phyloP scores from a whole-genome alignment of 257 asterid species.

The Salvia splendens region DNA sequence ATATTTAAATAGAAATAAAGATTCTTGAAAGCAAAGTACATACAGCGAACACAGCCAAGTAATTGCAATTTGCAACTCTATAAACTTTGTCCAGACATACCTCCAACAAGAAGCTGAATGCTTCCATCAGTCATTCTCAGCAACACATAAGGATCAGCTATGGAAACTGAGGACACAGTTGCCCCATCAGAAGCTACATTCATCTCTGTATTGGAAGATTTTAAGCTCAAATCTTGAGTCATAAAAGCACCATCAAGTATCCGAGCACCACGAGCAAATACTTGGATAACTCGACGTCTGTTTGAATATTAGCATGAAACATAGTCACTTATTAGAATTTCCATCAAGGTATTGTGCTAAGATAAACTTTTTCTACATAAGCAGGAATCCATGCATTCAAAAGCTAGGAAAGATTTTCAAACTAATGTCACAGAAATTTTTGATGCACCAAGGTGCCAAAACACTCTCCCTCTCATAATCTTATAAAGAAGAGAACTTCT shows the following conservation, averaged over 20 bases:
- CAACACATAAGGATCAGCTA: constrained; percentile 93
- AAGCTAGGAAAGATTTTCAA: not conserved
- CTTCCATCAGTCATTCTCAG: constrained; percentile 93
- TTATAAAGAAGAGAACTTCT: constrained; percentile 7
- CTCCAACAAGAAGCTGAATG: constrained; percentile 95
- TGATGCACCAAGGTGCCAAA: constrained; percentile 13
- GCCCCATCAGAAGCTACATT: constrained; percentile 67
- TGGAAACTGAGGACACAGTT: constrained; percentile 77
- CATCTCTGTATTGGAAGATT: constrained; percentile 66
- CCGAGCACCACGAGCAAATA: constrained; percentile 91
- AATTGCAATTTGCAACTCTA: not conserved
- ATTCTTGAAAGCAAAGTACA: not conserved
- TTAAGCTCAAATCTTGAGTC: constrained; percentile 92
- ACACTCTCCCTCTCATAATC: not conserved
- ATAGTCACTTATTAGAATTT: constrained; percentile 22
- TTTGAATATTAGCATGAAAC: constrained; percentile 32
- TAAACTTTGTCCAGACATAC: constrained; percentile 42
- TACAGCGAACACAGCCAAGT: constrained; percentile 4
- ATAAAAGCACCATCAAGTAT: constrained; percentile 94
- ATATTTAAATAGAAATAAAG: constrained; percentile 1
- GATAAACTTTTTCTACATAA: not conserved
- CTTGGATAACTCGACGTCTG: constrained; percentile 96
- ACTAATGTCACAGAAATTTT: not conserved
- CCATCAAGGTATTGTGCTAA: constrained; percentile 17
- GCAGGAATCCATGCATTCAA: not conserved